Evolutionary conservation across 441 rosid species (phyloP).

Genomic region (Gossypium gossypioides): DNA sequence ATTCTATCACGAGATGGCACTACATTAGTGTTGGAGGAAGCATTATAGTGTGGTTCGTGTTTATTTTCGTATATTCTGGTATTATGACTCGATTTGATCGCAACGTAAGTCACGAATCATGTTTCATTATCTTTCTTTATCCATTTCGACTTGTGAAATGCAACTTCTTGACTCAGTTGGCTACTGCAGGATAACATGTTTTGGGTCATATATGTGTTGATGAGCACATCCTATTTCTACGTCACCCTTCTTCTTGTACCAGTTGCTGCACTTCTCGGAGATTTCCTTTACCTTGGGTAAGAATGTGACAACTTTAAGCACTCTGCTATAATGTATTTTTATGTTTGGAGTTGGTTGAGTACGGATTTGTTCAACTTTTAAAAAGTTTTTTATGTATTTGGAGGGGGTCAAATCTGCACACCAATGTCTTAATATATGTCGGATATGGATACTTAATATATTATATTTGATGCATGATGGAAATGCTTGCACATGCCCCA

Average conservation of each 20-base stretch:
- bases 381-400: too few relatives aligned
- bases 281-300: slow-evolving; percentile 91
- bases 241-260: slow-evolving; percentile 69
- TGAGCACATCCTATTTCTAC: slow-evolving; percentile 89
- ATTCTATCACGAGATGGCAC: slow-evolving; percentile 92
- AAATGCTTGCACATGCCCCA: neutral
- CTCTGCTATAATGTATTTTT: neutral
- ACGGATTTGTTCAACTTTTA: too few relatives aligned
- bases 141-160: neutral
- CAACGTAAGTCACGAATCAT: slow-evolving; percentile 39
- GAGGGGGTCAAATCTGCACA: too few relatives aligned
- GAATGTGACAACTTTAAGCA: slow-evolving; percentile 16
- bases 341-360: neutral
- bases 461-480: neutral
- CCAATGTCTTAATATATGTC: too few relatives aligned
- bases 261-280: slow-evolving; percentile 67
- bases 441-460: neutral
- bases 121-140: neutral
- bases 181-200: slow-evolving; percentile 68
- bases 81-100: slow-evolving; percentile 39
- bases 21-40: slow-evolving; percentile 85
- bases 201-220: slow-evolving; percentile 74
- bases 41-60: slow-evolving; percentile 80
- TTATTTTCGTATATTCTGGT: slow-evolving; percentile 64
- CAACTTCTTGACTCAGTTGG: slow-evolving; percentile 4